A percentile compares a stretch with the other conserved stretches of the same genome.
phyloP scores from a whole-genome alignment of 768 basidiomycete genomes.

The Multifurca ochricompacta region DNA sequence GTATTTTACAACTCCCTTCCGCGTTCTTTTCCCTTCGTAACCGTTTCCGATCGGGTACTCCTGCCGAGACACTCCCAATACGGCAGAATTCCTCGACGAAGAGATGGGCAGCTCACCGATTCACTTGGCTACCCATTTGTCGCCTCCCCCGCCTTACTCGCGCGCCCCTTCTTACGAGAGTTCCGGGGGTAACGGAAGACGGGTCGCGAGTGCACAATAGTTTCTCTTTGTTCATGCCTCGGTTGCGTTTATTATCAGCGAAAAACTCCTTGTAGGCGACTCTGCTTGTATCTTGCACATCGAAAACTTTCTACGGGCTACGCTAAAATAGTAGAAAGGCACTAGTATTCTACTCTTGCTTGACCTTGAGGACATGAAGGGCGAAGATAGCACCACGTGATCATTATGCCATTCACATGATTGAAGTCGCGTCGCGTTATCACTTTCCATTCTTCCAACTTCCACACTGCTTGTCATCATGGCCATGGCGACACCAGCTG shows the following conservation, averaged over 20 bases:
- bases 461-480: not conserved
- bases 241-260: not conserved
- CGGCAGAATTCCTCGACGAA: not conserved
- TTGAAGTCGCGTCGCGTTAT: not conserved
- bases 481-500: conserved; percentile 4
- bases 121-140: not conserved
- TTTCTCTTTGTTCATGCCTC: not conserved
- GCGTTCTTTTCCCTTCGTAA: not conserved
- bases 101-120: not conserved
- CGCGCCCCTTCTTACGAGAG: conserved; percentile 16
- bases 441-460: not conserved
- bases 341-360: not conserved
- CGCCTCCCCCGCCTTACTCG: conserved; percentile 13
- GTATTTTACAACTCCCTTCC: not conserved
- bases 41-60: not conserved
- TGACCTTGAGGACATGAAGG: too few relatives aligned
- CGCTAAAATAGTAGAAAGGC: too few relatives aligned
- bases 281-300: not conserved
- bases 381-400: conserved; percentile 5
- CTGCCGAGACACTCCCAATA: not conserved
- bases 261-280: not conserved
- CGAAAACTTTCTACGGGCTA: not conserved
- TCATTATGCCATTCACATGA: not conserved
- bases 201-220: not conserved
- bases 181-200: not conserved